A percentile compares a stretch with the other conserved stretches of the same genome.
Evolutionary conservation across 768 basidiomycete species (phyloP).

Genomic region (Naematelia aurantialba): DNA sequence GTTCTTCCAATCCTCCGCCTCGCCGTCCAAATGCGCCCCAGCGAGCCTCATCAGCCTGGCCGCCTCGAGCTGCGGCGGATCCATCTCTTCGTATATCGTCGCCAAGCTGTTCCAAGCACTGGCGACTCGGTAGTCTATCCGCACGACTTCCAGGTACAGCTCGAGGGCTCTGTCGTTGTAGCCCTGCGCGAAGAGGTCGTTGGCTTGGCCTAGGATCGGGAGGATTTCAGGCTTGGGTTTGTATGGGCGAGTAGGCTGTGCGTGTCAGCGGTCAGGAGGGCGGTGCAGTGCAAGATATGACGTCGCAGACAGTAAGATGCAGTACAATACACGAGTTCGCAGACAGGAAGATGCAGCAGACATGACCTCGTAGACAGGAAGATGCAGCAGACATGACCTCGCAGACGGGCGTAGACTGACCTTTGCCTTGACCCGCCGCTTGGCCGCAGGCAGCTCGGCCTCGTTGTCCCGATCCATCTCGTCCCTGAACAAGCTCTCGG

Average conservation of each 20-base stretch:
- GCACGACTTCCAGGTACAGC: constrained; percentile 85
- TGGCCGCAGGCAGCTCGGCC: background rate
- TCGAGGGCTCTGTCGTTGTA: constrained; percentile 66
- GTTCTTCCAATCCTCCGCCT: constrained; percentile 81
- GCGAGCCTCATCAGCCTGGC: constrained; percentile 80
- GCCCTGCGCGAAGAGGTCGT: constrained; percentile 75
- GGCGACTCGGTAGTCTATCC: constrained; percentile 72
- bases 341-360: background rate
- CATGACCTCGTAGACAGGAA: background rate
- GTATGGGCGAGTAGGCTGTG: constrained; percentile 46
- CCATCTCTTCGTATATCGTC: constrained; percentile 71
- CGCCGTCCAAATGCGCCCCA: constrained; percentile 79
- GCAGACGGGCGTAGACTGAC: constrained; percentile 2
- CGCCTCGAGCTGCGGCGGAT: constrained; percentile 58
- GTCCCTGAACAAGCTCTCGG: constrained; percentile 2
- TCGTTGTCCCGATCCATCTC: constrained; percentile 5
- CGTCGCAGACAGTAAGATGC: background rate
- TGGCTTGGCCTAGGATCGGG: constrained; percentile 72
- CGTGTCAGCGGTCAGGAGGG: too few relatives aligned
- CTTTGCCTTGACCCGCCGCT: background rate
- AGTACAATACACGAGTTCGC: background rate
- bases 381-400: background rate
- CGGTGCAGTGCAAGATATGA: too few relatives aligned
- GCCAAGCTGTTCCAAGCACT: constrained; percentile 85
- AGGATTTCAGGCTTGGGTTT: constrained; percentile 53